Conservation (phyloP, 805 yeast genomes). For the Pichia membranifaciens region DNA sequence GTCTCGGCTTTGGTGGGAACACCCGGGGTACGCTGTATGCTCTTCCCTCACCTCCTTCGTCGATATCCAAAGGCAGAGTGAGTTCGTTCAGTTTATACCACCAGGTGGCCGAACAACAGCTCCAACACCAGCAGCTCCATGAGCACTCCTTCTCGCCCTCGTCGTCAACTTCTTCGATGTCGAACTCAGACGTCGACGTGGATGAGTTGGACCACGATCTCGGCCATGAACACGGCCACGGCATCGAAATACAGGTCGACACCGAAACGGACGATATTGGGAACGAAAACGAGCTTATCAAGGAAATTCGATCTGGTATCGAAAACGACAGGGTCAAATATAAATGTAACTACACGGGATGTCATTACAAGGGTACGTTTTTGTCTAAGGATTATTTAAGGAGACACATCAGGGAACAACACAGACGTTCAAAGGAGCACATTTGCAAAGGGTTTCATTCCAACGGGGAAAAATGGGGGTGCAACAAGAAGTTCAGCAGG, state of each 20-base stretch:
- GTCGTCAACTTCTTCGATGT: neutral
- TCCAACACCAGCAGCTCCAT: too few species aligned
- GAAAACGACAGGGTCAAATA: constrained; percentile 10
- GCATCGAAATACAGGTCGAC: neutral
- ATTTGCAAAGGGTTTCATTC: constrained; percentile 21
- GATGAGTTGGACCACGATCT: neutral
- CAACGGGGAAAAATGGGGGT: constrained; percentile 28
- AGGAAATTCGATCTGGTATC: neutral
- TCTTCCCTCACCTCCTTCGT: neutral
- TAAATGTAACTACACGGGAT: constrained; percentile 19
- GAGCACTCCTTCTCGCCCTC: neutral
- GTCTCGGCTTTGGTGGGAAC: too few species aligned
- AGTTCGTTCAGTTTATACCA: neutral
- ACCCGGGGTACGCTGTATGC: neutral
- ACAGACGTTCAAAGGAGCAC: constrained; percentile 23
- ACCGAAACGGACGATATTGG: neutral
- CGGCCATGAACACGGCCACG: neutral
- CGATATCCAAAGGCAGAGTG: neutral
- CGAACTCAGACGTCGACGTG: neutral
- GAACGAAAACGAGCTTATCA: constrained; percentile 1
- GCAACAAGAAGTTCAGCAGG: constrained; percentile 28
- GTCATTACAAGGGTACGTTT: constrained; percentile 29
- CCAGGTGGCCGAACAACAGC: too few species aligned
- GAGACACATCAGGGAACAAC: constrained; percentile 30
- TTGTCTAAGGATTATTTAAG: constrained; percentile 26